Evolutionary conservation across 108 stramenopile species (phyloP).

Genomic region (Chaetoceros tenuissimus): DNA sequence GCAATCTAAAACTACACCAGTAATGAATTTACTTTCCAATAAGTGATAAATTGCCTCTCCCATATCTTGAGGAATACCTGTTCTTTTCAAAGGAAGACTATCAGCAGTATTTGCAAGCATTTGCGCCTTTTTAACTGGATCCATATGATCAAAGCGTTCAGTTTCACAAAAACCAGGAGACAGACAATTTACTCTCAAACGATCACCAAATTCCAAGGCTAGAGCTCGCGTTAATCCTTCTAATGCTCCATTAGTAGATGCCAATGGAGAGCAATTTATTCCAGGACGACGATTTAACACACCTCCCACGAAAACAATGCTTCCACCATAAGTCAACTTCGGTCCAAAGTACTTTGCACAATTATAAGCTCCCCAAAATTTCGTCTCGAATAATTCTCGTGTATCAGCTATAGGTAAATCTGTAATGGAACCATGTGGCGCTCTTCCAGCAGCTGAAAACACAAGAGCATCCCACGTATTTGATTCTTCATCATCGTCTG

Average conservation of each 20-base stretch:
- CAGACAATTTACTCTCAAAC: conserved; percentile 52
- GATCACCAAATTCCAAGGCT: conserved; percentile 52
- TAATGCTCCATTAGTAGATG: conserved; percentile 54
- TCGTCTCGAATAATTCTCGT: conserved; percentile 37
- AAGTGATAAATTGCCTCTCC: conserved; percentile 57
- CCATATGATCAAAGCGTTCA: conserved; percentile 63
- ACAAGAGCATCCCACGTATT: conserved; percentile 42
- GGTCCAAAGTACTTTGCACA: conserved; percentile 48
- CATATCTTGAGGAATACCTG: conserved; percentile 47
- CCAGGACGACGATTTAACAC: conserved; percentile 58
- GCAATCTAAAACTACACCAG: conserved; percentile 48
- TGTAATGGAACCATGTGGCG: conserved; percentile 46
- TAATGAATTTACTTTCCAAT: conserved; percentile 38
- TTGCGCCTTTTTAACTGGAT: conserved; percentile 15
- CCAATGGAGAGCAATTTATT: conserved; percentile 49
- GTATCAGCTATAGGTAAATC: conserved; percentile 25
- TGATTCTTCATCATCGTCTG: neutral
- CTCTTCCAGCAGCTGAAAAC: conserved; percentile 46
- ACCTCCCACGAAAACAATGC: conserved; percentile 44
- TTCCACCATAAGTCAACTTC: conserved; percentile 23
- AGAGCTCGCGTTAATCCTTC: conserved; percentile 57
- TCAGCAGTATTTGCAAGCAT: conserved; percentile 54
- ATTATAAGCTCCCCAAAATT: conserved; percentile 53
- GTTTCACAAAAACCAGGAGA: conserved; percentile 64
- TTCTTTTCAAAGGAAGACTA: conserved; percentile 40